Evolutionary conservation across 2,329 filamentous ascomycete species (phyloP), one percentile per base, ranked within the genome.

Genomic region (Juglanconis sp.): DNA sequence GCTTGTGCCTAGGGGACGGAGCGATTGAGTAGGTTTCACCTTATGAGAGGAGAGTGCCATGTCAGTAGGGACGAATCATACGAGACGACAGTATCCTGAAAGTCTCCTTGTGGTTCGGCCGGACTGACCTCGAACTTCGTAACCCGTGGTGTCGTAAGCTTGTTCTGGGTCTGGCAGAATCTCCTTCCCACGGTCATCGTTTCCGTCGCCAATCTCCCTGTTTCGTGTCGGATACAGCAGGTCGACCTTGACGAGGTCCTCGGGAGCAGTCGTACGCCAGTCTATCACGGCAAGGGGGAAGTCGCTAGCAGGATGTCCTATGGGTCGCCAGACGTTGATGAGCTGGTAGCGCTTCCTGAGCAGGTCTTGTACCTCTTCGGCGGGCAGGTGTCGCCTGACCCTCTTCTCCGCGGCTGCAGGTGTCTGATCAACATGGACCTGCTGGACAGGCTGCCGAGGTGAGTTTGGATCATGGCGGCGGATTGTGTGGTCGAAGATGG

Each of bases 401-500:
- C 88, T 81, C 1, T 73, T 79, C 61, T 80, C 84, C 0, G 86
- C 86, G 0, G 88, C 87, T 0, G 68, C 72, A 0, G 87, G 83
- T 0, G 88, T 90, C 73, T 91, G 88, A 68, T 91, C 88, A 13
- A 91, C 86, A 63, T 91, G 88, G 0, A 90, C 86, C 65, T 85
- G 83, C 70, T 88, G 84, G 0, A 91, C 87, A 0, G 88, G 88
- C 64, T 84, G 82, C 5, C 88, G 79, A 0, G 85, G 79, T 0
- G 85, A 76, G 1, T 75, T 71, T n/a, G 82, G 80, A 1, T 77
- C 72, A 24, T 81, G 75, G 6, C 82, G 76, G 2, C 88, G 81
- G 65, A 91, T 87, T 0, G 88, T 90, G 71, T 91, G 88, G 71
- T 91, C 88, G 69, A 91, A 91, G 61, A 90, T 87, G 61, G 86